These are phyloP conservation scores for Vitis hybrid DNA, from an alignment of 177 flowering plant genomes.

Conservation along the genomic window DNA sequence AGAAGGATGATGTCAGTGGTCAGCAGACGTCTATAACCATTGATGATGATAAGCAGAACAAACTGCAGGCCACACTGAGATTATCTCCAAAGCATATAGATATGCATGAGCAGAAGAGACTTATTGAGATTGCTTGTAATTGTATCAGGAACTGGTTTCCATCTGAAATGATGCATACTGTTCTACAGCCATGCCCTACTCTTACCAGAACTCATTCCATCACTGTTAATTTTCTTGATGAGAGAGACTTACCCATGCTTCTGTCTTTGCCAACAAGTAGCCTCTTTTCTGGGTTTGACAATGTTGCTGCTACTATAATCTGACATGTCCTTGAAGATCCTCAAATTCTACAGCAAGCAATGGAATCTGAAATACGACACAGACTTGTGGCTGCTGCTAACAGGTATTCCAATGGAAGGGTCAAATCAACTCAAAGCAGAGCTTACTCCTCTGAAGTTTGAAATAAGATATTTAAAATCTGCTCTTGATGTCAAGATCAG, in stretches of 20 bases:
- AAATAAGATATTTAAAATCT: constrained; percentile 39
- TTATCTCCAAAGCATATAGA: constrained; percentile 34
- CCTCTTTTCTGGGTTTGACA: constrained; percentile 93
- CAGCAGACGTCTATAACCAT: constrained; percentile 44
- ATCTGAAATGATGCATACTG: constrained; percentile 90
- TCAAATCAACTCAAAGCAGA: constrained; percentile 31
- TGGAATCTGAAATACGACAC: constrained; percentile 94
- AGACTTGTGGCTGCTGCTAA: constrained; percentile 62
- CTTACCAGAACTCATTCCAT: constrained; percentile 78
- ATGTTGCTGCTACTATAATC: constrained; percentile 76
- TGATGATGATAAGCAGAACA: constrained; percentile 53
- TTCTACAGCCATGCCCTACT: constrained; percentile 82
- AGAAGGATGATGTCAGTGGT: constrained; percentile 38
- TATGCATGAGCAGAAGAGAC: constrained; percentile 66
- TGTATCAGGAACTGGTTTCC: constrained; percentile 76
- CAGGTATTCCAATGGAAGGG: constrained; percentile 79
- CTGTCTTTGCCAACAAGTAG: constrained; percentile 82
- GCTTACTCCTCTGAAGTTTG: constrained; percentile 33
- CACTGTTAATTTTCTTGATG: constrained; percentile 74
- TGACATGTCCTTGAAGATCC: constrained; percentile 97
- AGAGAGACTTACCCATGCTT: constrained; percentile 73
- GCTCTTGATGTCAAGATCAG: constrained; percentile 58
- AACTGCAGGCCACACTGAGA: constrained; percentile 42
- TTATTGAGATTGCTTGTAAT: constrained; percentile 80
- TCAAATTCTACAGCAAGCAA: constrained; percentile 97